A percentile compares a stretch with the other conserved stretches of the same genome.
phyloP scores from a whole-genome alignment of 108 stramenopile species.

The Skeletonema tropicum region DNA sequence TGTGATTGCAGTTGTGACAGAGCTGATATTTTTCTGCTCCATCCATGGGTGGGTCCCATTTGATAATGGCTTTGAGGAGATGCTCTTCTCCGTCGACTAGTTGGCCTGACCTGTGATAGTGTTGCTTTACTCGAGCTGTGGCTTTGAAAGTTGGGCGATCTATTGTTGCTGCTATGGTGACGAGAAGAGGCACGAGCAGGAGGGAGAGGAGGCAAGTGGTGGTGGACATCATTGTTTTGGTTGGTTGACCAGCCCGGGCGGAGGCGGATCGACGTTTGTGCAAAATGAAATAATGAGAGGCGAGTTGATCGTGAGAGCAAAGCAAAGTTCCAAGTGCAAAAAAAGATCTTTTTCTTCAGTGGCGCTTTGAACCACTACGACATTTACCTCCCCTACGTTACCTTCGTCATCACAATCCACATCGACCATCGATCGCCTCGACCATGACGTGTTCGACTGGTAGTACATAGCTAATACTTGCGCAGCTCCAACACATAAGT shows the following conservation, averaged over 20 bases:
- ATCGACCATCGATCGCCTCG: no score
- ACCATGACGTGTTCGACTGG: no score
- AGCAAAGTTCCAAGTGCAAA: no score
- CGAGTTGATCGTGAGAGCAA: no score
- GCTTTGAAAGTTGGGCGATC: background rate
- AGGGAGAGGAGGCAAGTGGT: background rate
- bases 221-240: background rate
- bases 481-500: no score
- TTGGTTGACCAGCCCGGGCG: background rate
- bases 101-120: constrained; percentile 23
- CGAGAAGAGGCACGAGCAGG: background rate
- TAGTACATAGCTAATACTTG: no score
- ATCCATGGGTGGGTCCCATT: constrained; percentile 27
- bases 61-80: constrained; percentile 33
- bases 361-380: no score
- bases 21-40: constrained; percentile 34
- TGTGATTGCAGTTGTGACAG: constrained; percentile 43
- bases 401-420: no score
- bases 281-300: no score
- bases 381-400: no score
- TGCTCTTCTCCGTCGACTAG: constrained; percentile 44
- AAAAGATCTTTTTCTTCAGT: no score
- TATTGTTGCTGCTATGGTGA: background rate
- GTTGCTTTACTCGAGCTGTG: constrained; percentile 46
- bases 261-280: no score